phyloP scores from a whole-genome alignment of 768 basidiomycete species.

The Trichaptum fuscoviolaceum region DNA sequence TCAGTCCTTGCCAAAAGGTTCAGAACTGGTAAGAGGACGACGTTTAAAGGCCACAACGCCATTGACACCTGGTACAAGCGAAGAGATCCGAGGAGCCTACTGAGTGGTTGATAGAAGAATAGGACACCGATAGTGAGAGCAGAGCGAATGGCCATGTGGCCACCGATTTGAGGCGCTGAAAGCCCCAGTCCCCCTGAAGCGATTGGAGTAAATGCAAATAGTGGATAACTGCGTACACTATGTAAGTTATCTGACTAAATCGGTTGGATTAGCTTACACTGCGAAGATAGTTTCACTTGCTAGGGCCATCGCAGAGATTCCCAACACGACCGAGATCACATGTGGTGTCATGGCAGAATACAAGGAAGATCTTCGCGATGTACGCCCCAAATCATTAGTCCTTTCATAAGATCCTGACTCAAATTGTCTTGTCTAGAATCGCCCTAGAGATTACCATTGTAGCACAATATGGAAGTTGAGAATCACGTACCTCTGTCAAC shows the following conservation, averaged over 20 bases:
- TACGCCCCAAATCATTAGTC: background rate
- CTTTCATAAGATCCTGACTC: background rate
- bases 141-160: constrained; percentile 13
- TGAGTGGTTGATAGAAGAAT: constrained; percentile 5
- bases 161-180: constrained; percentile 13
- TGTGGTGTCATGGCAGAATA: constrained; percentile 9
- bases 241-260: background rate
- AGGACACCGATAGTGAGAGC: constrained; percentile 9
- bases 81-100: constrained; percentile 9
- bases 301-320: constrained; percentile 7
- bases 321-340: constrained; percentile 11
- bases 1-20: constrained; percentile 7
- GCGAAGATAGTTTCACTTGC: constrained; percentile 10
- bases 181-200: constrained; percentile 13
- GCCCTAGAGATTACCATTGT: background rate
- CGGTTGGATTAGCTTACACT: constrained; percentile 1
- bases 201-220: constrained; percentile 14
- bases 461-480: background rate
- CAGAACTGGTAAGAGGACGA: constrained; percentile 8
- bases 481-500: constrained; percentile 16
- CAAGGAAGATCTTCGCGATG: background rate
- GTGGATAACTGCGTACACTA: constrained; percentile 9
- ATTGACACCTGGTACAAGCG: constrained; percentile 9
- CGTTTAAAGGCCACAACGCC: constrained; percentile 9
- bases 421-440: background rate